phyloP scores from a whole-genome alignment of 2,329 filamentous ascomycete genomes.

The Anthostomella pinea region DNA sequence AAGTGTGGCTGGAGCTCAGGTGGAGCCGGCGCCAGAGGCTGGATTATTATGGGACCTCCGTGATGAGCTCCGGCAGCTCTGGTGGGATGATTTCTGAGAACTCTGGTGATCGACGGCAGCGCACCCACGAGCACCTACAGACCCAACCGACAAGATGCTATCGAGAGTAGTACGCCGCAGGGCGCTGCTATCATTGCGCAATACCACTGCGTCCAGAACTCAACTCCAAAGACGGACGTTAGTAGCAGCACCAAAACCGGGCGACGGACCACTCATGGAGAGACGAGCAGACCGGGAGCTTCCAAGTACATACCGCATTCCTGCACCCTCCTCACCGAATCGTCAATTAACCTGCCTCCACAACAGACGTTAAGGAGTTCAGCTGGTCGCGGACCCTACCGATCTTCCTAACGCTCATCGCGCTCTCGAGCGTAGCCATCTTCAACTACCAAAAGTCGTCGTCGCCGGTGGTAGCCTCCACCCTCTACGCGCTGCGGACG shows the following conservation, averaged over 20 bases:
- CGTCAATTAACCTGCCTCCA: background rate
- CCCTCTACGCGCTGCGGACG: conserved; percentile 87
- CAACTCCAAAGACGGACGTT: conserved; percentile 41
- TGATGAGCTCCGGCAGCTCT: background rate
- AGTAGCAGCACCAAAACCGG: conserved; percentile 54
- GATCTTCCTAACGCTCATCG: conserved; percentile 72
- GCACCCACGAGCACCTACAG: conserved; percentile 3
- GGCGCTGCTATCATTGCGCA: conserved; percentile 24
- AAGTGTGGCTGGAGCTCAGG: background rate
- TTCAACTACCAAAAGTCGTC: conserved; percentile 99
- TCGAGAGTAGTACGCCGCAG: conserved; percentile 34
- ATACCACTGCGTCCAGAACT: conserved; percentile 10
- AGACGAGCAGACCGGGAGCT: conserved; percentile 64
- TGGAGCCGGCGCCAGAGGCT: background rate
- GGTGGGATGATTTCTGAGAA: conserved; percentile 17
- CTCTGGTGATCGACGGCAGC: conserved; percentile 5
- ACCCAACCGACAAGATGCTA: conserved; percentile 27
- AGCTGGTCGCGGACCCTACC: conserved; percentile 74
- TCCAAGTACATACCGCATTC: conserved; percentile 46
- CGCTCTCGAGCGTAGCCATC: conserved; percentile 73
- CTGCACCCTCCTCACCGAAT: background rate
- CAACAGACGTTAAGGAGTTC: conserved; percentile 45
- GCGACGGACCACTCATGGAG: conserved; percentile 63
- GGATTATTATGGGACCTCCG: background rate
- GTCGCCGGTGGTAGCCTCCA: conserved; percentile 81